Evolutionary conservation across 2,329 filamentous ascomycete genomes (phyloP).

Genomic region (Aspergillus arachidicola): DNA sequence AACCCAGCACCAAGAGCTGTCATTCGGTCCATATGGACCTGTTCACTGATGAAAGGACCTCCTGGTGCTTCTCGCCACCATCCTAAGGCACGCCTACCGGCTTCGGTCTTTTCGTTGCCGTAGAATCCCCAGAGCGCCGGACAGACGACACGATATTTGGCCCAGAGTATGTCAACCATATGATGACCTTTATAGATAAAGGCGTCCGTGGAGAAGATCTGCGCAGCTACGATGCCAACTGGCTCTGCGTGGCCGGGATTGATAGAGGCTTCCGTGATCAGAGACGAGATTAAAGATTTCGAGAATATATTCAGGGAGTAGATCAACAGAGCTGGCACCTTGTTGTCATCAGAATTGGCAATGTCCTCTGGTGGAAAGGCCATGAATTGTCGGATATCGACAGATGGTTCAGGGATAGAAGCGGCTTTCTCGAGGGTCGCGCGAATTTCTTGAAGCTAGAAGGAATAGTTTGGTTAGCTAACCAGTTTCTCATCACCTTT

Average conservation of each 20-base stretch:
- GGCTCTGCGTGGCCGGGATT: constrained; percentile 71
- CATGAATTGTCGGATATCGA: constrained; percentile 61
- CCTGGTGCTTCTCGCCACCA: constrained; percentile 65
- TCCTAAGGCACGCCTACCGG: constrained; percentile 68
- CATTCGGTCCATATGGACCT: constrained; percentile 80
- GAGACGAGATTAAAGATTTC: constrained; percentile 72
- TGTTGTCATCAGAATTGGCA: constrained; percentile 45
- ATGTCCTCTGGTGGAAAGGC: constrained; percentile 44
- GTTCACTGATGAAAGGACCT: constrained; percentile 64
- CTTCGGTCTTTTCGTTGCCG: constrained; percentile 72
- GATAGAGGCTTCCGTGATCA: constrained; percentile 66
- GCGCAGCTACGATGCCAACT: constrained; percentile 74
- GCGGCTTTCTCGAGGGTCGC: constrained; percentile 58
- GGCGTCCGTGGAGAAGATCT: constrained; percentile 70
- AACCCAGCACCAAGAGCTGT: constrained; percentile 82
- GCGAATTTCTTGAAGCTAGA: constrained; percentile 49
- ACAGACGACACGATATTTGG: constrained; percentile 79
- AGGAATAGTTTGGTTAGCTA: constrained; percentile 12
- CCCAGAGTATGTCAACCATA: constrained; percentile 80
- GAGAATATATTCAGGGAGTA: constrained; percentile 77
- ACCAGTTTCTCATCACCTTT: background rate
- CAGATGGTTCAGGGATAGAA: constrained; percentile 54
- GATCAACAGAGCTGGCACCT: constrained; percentile 67
- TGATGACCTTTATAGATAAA: constrained; percentile 69
- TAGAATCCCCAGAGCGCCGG: constrained; percentile 84